phyloP scores from a whole-genome alignment of 768 basidiomycete species.

The Boletus coccyginus region DNA sequence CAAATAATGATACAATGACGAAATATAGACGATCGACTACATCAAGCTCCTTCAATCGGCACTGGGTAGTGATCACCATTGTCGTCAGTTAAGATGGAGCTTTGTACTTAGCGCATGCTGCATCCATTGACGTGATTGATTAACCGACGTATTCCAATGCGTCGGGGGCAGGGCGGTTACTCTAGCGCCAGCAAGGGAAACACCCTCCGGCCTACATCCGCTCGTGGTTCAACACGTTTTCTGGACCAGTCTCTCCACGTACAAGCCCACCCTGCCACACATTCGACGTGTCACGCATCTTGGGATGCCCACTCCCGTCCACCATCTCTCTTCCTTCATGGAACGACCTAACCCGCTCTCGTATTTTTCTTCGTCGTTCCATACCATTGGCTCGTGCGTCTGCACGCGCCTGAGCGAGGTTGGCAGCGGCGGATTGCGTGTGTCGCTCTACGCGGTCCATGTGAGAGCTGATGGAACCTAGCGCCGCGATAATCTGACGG shows the following conservation, averaged over 20 bases:
- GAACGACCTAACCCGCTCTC: constrained; percentile 41
- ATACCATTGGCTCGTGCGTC: constrained; percentile 57
- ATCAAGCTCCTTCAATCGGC: too few relatives aligned
- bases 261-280: not conserved
- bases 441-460: constrained; percentile 44
- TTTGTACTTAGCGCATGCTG: not conserved
- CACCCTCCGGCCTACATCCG: not conserved
- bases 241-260: not conserved
- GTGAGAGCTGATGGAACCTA: constrained; percentile 18
- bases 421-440: constrained; percentile 45
- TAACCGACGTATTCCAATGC: not conserved
- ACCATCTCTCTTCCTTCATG: constrained; percentile 13
- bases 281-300: not conserved
- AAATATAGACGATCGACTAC: too few relatives aligned
- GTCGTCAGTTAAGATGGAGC: too few relatives aligned
- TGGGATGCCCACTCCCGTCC: not conserved
- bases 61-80: too few relatives aligned
- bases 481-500: constrained; percentile 7
- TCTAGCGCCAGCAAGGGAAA: not conserved
- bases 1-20: too few relatives aligned
- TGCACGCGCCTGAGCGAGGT: constrained; percentile 55
- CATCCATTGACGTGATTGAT: too few relatives aligned
- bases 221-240: not conserved
- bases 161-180: not conserved
- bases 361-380: constrained; percentile 50